Conservation (phyloP, 2,329 filamentous ascomycete genomes). For the Colletotrichum gloeosporioides region DNA sequence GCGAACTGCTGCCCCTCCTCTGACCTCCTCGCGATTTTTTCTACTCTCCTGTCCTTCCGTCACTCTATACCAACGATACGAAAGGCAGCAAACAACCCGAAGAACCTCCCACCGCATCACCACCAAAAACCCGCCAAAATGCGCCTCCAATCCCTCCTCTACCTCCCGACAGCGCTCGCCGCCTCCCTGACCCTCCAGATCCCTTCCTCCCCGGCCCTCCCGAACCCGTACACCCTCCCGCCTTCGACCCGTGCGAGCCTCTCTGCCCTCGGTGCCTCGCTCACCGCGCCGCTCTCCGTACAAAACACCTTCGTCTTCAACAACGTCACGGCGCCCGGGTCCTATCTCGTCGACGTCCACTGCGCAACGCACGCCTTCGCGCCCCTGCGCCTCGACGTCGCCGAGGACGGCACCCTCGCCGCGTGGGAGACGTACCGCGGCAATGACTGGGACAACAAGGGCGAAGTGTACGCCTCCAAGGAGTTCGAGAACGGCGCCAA, state of each 20-base stretch:
- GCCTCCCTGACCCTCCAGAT: constrained; percentile 53
- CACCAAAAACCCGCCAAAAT: constrained; percentile 29
- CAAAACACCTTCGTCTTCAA: constrained; percentile 77
- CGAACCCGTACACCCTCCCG: constrained; percentile 61
- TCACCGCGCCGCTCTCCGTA: constrained; percentile 67
- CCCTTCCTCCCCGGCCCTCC: constrained; percentile 40
- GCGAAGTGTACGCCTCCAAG: constrained; percentile 56
- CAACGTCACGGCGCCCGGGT: constrained; percentile 68
- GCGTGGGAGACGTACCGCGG: constrained; percentile 88
- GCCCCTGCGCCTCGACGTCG: constrained; percentile 80
- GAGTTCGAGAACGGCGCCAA: constrained; percentile 24
- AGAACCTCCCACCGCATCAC: not conserved
- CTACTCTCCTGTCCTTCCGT: not conserved
- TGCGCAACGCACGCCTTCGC: constrained; percentile 77
- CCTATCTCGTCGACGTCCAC: constrained; percentile 84
- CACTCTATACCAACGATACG: not conserved
- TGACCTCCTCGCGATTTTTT: not conserved
- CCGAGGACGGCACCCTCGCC: constrained; percentile 50
- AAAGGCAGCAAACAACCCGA: not conserved
- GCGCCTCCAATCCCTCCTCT: constrained; percentile 37
- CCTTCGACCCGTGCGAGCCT: constrained; percentile 71
- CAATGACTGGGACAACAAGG: constrained; percentile 89
- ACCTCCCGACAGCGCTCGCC: constrained; percentile 35
- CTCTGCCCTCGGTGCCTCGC: constrained; percentile 41
- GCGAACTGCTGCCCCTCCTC: not conserved